Conservation (phyloP, 2,329 filamentous ascomycete species). For the Seiridium unicorne region DNA sequence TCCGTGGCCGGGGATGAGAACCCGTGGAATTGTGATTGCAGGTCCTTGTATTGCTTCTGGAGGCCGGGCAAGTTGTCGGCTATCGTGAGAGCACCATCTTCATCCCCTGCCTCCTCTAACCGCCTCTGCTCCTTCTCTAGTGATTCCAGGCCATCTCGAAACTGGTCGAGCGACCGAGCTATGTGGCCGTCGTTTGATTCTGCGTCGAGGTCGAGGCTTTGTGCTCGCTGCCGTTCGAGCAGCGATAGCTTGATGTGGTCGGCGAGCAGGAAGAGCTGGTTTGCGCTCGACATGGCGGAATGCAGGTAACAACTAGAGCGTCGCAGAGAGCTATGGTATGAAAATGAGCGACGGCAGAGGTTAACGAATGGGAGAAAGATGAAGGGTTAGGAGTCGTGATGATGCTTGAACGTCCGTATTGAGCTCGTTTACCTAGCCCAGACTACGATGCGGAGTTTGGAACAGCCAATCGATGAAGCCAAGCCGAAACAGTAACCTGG, state of each 20-base stretch:
- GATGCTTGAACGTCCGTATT: neutral
- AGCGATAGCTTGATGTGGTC: conserved; percentile 97
- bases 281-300: conserved; percentile 53
- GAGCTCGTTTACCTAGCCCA: neutral
- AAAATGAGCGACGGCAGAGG: neutral
- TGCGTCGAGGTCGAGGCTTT: conserved; percentile 74
- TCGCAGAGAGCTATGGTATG: neutral
- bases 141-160: conserved; percentile 74
- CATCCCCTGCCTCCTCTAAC: conserved; percentile 62
- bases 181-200: conserved; percentile 87
- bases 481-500: no score
- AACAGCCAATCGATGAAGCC: neutral
- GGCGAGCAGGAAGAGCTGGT: conserved; percentile 86
- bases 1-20: conserved; percentile 50
- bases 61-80: conserved; percentile 67
- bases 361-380: neutral
- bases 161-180: conserved; percentile 80
- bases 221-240: conserved; percentile 84
- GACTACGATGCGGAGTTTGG: neutral
- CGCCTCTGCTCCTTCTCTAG: conserved; percentile 64
- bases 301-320: neutral
- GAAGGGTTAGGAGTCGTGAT: neutral
- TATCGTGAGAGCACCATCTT: conserved; percentile 49
- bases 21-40: conserved; percentile 79
- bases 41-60: conserved; percentile 71